Conservation (phyloP, 2,329 filamentous ascomycete species). For the Ophiostoma montium region DNA sequence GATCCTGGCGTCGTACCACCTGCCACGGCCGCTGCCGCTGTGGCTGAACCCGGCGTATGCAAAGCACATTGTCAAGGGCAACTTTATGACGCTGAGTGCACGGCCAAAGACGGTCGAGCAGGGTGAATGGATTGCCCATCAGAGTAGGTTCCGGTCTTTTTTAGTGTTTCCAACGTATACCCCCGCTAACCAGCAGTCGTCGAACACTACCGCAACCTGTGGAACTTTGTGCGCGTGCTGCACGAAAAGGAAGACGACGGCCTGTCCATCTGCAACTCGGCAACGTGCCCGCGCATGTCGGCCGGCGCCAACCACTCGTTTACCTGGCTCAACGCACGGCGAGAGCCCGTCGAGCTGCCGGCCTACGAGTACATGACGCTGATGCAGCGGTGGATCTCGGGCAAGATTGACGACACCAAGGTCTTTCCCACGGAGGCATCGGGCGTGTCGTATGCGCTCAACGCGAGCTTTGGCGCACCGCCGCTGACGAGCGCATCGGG, state of each 20-base stretch:
- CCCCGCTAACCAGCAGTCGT: constrained; percentile 45
- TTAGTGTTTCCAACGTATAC: not conserved
- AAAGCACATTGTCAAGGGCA: constrained; percentile 86
- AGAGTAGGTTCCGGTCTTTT: constrained; percentile 46
- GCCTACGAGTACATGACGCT: constrained; percentile 89
- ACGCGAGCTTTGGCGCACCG: constrained; percentile 24
- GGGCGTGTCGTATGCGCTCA: constrained; percentile 50
- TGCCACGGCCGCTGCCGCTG: constrained; percentile 53
- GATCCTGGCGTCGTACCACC: constrained; percentile 43
- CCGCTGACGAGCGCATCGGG: not conserved
- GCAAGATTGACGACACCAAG: constrained; percentile 79
- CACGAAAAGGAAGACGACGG: constrained; percentile 74
- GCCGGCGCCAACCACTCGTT: constrained; percentile 91
- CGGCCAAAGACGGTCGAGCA: constrained; percentile 87
- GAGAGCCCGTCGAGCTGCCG: constrained; percentile 80
- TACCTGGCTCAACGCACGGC: constrained; percentile 84
- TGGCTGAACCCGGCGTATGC: constrained; percentile 65
- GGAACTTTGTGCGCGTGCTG: constrained; percentile 78
- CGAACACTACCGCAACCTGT: constrained; percentile 79
- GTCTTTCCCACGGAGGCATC: constrained; percentile 83
- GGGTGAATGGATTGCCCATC: constrained; percentile 91
- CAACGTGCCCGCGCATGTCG: constrained; percentile 81
- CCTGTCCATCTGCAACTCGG: constrained; percentile 66
- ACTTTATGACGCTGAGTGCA: constrained; percentile 90
- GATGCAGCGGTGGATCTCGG: constrained; percentile 93